Evolutionary conservation across 768 basidiomycete genomes (phyloP), one percentile per base, ranked within the genome.

Genomic region (Tephrocybe sp.): DNA sequence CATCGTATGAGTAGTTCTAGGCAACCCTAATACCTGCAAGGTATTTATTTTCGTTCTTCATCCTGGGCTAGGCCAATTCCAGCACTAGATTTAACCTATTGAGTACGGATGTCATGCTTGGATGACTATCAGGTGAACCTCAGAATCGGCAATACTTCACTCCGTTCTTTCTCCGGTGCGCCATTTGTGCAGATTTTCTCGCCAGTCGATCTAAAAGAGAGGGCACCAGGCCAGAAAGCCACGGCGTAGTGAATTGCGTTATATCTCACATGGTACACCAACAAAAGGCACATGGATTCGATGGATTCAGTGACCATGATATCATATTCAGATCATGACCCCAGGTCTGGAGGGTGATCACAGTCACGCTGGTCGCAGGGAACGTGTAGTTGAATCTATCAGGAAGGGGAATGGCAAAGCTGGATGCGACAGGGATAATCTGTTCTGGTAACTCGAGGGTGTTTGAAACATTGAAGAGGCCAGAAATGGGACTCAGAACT

Each of bases 381-480:
- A 68, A 68, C 10, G 65, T 64, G 47, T 64, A 66, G 50, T 69
- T 66, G 48, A 67, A 62, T 50, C 60, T 57, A 42, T 64, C 61
- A 24, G 61, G 49, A 29, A 59, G 48, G 8, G 61, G 66, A 16
- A 69, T 55, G n/a, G 62, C 61, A 36, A 60, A 62, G 31, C 56
- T 62, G n/a, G 46, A 46, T n/a, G 54, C 50, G 18, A 66, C 54
- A n/a, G 67, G 65, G 25, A 63, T 65, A 42, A 69, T 66, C 41
- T 53, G 49, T 42, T 68, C 57, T 16, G 67, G 68, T 16, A 62
- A 52, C 3, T 66, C 64, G 4, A 68, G 51, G 15, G 66, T 65
- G 50, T 66, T 69, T 18, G 66, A 64, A 8, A 65, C 49, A 49
- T 63, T 68, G 59, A 68, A 69, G 3, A 58, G 15, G 11, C 64